phyloP scores from a whole-genome alignment of 2,329 filamentous ascomycete genomes.

The Penicillium glabrum region DNA sequence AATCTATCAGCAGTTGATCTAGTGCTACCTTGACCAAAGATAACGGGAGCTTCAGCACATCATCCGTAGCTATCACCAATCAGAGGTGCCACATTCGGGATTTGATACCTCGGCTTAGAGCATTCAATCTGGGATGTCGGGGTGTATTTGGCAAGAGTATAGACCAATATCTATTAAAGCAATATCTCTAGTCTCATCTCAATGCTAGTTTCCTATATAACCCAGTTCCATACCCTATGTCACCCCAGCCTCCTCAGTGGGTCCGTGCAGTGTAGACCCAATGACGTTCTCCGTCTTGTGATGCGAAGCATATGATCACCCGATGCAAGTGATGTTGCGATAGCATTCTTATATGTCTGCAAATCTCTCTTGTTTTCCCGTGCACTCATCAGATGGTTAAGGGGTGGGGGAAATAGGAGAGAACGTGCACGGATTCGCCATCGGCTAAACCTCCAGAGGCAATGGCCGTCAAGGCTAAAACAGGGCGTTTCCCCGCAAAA shows the following conservation, averaged over 20 bases:
- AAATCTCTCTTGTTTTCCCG: not conserved
- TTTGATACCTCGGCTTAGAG: not conserved
- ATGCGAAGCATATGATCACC: constrained; percentile 21
- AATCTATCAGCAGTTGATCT: not conserved
- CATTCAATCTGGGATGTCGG: not conserved
- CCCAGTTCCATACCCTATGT: not conserved
- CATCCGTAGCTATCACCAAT: constrained; percentile 18
- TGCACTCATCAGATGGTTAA: not conserved
- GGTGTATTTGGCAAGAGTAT: too few species aligned
- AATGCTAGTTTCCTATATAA: not conserved
- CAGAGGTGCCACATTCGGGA: not conserved
- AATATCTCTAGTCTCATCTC: not conserved
- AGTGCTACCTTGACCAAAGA: not conserved
- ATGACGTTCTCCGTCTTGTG: constrained; percentile 6
- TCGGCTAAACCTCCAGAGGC: constrained; percentile 1
- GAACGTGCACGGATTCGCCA: not conserved
- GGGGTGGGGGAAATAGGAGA: not conserved
- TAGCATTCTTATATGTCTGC: not conserved
- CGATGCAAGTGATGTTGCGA: not conserved
- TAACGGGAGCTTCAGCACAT: constrained; percentile 1
- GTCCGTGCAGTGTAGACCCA: constrained; percentile 16
- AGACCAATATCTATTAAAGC: too few species aligned
- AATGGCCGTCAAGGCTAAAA: not conserved
- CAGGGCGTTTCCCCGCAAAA: constrained; percentile 4
- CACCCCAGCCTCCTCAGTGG: constrained; percentile 1